A percentile compares a stretch with the other conserved stretches of the same genome.
These are phyloP conservation scores for Oryza meyeriana DNA, from an alignment of 176 grass and related monocot genomes.

Conservation along the genomic window DNA sequence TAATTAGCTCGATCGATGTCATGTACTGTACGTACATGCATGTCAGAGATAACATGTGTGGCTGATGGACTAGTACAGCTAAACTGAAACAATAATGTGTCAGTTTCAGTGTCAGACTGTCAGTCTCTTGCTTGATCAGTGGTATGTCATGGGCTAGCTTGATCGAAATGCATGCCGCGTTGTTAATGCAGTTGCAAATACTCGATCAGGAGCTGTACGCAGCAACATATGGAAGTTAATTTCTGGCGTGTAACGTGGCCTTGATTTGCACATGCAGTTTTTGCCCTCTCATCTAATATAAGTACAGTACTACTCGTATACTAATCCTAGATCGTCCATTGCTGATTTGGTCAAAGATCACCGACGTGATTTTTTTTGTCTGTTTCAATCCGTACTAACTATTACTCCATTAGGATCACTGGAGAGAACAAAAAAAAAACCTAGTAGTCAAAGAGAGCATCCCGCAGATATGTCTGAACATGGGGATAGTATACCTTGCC, in stretches of 20 bases:
- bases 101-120: not conserved
- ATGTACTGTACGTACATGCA: not conserved
- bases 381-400: not conserved
- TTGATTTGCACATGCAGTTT: not conserved
- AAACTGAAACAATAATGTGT: not conserved
- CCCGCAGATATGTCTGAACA: not conserved
- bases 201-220: not conserved
- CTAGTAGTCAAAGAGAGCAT: not conserved
- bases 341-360: not conserved
- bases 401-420: not conserved
- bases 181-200: not conserved
- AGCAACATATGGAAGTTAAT: not conserved
- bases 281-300: too few relatives aligned
- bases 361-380: not conserved
- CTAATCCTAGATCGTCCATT: too few relatives aligned
- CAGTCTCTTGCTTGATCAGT: not conserved
- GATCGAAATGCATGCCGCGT: not conserved
- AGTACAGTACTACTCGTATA: too few relatives aligned
- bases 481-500: not conserved
- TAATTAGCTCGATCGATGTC: not conserved
- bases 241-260: not conserved
- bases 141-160: not conserved
- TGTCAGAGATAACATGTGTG: not conserved
- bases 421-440: not conserved
- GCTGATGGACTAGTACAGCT: conserved; percentile 6